Evolutionary conservation across 2,329 filamentous ascomycete genomes (phyloP).

Genomic region (Claviceps sp.): DNA sequence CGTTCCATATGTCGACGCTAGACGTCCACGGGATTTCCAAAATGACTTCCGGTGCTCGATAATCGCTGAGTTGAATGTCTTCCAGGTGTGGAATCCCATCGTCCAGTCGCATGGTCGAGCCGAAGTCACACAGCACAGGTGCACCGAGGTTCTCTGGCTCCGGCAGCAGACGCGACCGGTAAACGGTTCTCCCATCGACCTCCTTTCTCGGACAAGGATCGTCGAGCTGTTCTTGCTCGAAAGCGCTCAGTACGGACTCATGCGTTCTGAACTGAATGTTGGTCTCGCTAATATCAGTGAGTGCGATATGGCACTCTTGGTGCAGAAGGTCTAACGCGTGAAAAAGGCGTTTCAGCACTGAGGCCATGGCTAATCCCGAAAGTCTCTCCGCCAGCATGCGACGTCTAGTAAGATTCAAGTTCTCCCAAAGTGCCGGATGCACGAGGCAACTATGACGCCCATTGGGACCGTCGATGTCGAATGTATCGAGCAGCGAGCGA

Average conservation of each 20-base stretch:
- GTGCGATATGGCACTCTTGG: conserved; percentile 29
- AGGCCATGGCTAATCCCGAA: conserved; percentile 19
- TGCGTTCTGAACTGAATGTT: conserved; percentile 32
- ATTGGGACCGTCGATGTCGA: conserved; percentile 21
- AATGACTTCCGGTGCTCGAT: conserved; percentile 33
- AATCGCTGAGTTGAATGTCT: conserved; percentile 26
- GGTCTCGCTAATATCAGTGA: conserved; percentile 33
- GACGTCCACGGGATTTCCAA: conserved; percentile 30
- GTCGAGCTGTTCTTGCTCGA: conserved; percentile 26
- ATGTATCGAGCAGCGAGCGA: conserved; percentile 23
- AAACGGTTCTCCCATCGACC: conserved; percentile 26
- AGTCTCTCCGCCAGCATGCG: conserved; percentile 26
- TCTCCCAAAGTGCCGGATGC: conserved; percentile 17
- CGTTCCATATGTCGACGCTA: conserved; percentile 38
- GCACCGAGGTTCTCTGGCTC: conserved; percentile 18
- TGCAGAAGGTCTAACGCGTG: conserved; percentile 32
- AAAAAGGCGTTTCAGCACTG: conserved; percentile 26
- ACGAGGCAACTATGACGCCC: conserved; percentile 24
- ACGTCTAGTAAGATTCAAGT: not conserved
- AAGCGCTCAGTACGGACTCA: conserved; percentile 23
- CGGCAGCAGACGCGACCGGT: conserved; percentile 25
- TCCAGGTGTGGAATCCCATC: conserved; percentile 15
- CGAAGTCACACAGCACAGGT: conserved; percentile 35
- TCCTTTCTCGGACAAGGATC: conserved; percentile 29
- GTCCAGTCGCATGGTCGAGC: conserved; percentile 27